Evolutionary conservation across 2,329 filamentous ascomycete species (phyloP), one percentile per base, ranked within the genome.

Genomic region (Colletotrichum nymphaeae): DNA sequence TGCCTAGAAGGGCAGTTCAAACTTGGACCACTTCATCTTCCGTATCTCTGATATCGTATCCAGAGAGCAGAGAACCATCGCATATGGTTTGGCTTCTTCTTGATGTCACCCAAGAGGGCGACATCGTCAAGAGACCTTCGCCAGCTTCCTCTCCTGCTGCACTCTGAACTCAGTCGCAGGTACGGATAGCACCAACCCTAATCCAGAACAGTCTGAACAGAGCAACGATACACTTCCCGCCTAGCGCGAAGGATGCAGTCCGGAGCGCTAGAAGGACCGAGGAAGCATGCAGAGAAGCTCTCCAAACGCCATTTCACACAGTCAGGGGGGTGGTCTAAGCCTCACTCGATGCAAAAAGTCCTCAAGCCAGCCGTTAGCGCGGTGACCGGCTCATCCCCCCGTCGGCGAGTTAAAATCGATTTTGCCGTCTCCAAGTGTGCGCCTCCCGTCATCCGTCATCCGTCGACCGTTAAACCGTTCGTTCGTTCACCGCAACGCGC

Each of bases 261-360:
- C 67, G 67, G 68, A 53, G 63, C 74, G 72, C 74, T 75, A 75
- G 74, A 75, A 75, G 68, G 60, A 37, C 68, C 60, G 64, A 69
- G 53, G 74, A 74, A 75, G 68, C 28, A 63, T 73, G 74, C 65
- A 72, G 28, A 60, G 74, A 75, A 74, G 57, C 37, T 26, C 52
- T 22, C 56, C 57, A 59, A 64, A 72, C 57, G 68, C 62, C 72
- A 72, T 63, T 55, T 67, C 28, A 14, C 12, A 35, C 8, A 35
- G 35, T 37, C 11, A 57, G 63, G 63, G 67, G 57, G 57, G 72
- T 49, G 49, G 71, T 74, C 68, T 72, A 74, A 74, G 72, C 72
- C 72, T 72, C 72, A 59, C 72, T 66, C 68, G 56, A 72, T 71
- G 53, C 71, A 74, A 74, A 72, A 74, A 74, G 67, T 32, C 71